Evolutionary conservation across 2,329 filamentous ascomycete genomes (phyloP).

Genomic region (Trichophyton rubrum): DNA sequence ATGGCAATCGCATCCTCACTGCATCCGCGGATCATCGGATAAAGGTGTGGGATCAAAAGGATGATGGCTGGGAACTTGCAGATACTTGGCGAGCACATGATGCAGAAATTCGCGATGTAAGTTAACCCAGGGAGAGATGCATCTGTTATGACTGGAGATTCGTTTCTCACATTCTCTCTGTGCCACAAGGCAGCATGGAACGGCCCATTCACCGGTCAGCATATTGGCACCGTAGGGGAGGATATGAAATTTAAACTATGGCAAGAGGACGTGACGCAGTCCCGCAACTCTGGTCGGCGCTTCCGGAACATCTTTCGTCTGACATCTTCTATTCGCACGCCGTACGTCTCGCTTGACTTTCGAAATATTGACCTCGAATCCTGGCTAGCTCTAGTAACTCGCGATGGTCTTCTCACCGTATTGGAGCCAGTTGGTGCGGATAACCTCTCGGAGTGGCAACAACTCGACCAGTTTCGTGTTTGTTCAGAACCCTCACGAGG

Average conservation of each 20-base stretch:
- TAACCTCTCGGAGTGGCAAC: conserved; percentile 61
- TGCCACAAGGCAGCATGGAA: conserved; percentile 71
- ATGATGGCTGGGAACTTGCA: conserved; percentile 63
- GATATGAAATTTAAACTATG: conserved; percentile 86
- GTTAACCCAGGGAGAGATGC: conserved; percentile 29
- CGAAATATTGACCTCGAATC: conserved; percentile 74
- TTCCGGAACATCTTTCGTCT: conserved; percentile 60
- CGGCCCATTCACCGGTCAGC: conserved; percentile 74
- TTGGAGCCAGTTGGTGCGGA: conserved; percentile 80
- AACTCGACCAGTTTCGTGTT: conserved; percentile 64
- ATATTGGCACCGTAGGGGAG: conserved; percentile 76
- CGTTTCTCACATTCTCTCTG: neutral
- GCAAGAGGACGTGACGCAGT: conserved; percentile 76
- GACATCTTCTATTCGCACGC: conserved; percentile 53
- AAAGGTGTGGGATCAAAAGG: conserved; percentile 71
- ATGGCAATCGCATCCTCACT: conserved; percentile 82
- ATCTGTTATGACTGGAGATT: neutral
- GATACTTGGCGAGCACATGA: conserved; percentile 87
- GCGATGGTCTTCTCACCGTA: conserved; percentile 66
- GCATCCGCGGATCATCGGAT: conserved; percentile 87
- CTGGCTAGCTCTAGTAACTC: conserved; percentile 71
- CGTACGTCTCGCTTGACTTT: conserved; percentile 69
- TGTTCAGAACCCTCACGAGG: conserved; percentile 59
- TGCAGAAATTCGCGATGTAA: conserved; percentile 77
- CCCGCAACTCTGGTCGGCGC: conserved; percentile 59